These are phyloP conservation scores for Dothideomycetes sp. DNA, from an alignment of 2,329 filamentous ascomycete species.

Conservation along the genomic window DNA sequence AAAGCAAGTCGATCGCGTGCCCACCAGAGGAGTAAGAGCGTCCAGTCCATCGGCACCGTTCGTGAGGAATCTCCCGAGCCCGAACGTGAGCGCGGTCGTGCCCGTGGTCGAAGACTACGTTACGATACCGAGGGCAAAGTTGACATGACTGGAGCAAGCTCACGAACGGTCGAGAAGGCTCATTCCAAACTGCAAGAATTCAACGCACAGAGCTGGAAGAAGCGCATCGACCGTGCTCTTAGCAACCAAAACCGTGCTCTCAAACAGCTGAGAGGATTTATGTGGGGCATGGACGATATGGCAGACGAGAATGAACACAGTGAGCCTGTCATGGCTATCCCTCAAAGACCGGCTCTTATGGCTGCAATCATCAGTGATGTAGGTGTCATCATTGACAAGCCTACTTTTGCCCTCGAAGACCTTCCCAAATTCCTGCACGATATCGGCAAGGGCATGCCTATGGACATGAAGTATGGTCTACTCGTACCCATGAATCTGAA, in stretches of 20 bases:
- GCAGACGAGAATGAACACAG: constrained; percentile 73
- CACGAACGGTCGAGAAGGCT: constrained; percentile 68
- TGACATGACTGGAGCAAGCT: constrained; percentile 61
- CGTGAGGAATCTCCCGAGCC: constrained; percentile 7
- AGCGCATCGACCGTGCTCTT: constrained; percentile 71
- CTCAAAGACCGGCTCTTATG: constrained; percentile 76
- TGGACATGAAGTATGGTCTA: constrained; percentile 81
- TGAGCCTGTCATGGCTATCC: constrained; percentile 78
- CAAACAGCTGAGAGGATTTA: constrained; percentile 66
- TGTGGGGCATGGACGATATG: constrained; percentile 73
- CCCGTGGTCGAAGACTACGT: constrained; percentile 41
- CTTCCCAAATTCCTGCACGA: constrained; percentile 76
- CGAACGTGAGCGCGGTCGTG: neutral
- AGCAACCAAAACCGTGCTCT: constrained; percentile 62
- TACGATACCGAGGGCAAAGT: constrained; percentile 76
- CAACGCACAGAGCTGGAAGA: constrained; percentile 87
- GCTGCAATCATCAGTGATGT: constrained; percentile 73
- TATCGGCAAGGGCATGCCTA: constrained; percentile 94
- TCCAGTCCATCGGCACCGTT: constrained; percentile 14
- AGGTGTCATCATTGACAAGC: constrained; percentile 79
- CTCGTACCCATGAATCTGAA: constrained; percentile 84
- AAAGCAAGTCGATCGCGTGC: constrained; percentile 25
- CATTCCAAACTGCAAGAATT: constrained; percentile 64
- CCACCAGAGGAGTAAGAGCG: constrained; percentile 32
- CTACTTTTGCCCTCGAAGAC: constrained; percentile 75